Evolutionary conservation across 1,284 basidiomycete genomes (phyloP).

Genomic region (Abortiporus biennis): DNA sequence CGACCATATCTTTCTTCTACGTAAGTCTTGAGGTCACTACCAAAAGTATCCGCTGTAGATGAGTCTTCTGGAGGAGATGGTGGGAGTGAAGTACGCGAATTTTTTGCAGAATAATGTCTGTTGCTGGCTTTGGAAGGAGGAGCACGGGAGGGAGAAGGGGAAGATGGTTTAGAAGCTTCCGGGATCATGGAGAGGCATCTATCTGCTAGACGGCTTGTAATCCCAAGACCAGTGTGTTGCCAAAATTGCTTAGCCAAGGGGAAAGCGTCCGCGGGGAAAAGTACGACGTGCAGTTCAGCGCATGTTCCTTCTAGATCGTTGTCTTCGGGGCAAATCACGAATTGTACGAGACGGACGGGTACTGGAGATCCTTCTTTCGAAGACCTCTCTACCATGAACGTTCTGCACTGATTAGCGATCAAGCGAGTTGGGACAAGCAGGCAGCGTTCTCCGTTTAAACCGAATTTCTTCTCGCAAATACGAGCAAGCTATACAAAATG

Average conservation of each 20-base stretch:
- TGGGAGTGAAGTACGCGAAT: conserved; percentile 18
- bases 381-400: conserved; percentile 63
- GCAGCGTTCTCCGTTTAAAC: conserved; percentile 61
- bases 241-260: conserved; percentile 86
- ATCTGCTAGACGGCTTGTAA: conserved; percentile 86
- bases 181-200: conserved; percentile 68
- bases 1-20: conserved; percentile 96
- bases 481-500: conserved; percentile 56
- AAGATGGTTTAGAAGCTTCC: conserved; percentile 25
- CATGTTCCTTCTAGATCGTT: conserved; percentile 22
- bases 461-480: conserved; percentile 78
- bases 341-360: conserved; percentile 65
- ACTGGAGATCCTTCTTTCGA: conserved; percentile 33
- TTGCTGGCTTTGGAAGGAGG: conserved; percentile 45
- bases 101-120: conserved; percentile 57
- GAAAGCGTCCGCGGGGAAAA: conserved; percentile 69
- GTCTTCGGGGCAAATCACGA: conserved; percentile 63
- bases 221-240: conserved; percentile 92
- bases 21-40: conserved; percentile 49
- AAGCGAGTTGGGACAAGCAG: conserved; percentile 74
- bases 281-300: conserved; percentile 73
- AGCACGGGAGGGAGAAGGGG: conserved; percentile 23
- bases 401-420: conserved; percentile 69
- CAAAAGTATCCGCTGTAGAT: conserved; percentile 31
- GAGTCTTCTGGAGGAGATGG: conserved; percentile 13